phyloP scores from a whole-genome alignment of 2,329 filamentous ascomycete species.

The Chrysoporthe puriensis region DNA sequence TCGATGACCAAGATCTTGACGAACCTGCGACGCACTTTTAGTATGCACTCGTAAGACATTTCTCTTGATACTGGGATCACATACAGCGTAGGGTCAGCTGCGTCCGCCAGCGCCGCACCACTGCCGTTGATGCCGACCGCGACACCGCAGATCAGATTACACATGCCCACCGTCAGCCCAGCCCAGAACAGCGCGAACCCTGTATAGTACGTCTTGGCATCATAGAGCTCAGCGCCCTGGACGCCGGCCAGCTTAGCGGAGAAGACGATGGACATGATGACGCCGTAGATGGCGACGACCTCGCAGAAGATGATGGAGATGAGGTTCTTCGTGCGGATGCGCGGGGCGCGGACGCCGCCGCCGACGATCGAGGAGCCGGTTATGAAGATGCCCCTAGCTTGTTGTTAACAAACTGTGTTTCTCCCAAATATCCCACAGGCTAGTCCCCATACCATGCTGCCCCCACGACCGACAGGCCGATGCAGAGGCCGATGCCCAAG shows the following conservation, averaged over 20 bases:
- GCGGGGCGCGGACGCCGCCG: slow-evolving; percentile 92
- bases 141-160: slow-evolving; percentile 94
- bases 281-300: slow-evolving; percentile 98
- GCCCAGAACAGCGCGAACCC: slow-evolving; percentile 97
- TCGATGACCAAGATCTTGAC: slow-evolving; percentile 99
- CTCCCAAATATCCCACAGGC: background rate
- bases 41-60: slow-evolving; percentile 12
- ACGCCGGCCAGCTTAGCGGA: slow-evolving; percentile 80
- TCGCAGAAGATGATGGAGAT: slow-evolving; percentile 99
- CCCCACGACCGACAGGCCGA: slow-evolving; percentile 93
- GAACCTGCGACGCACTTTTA: slow-evolving; percentile 63
- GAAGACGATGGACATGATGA: slow-evolving; percentile 99
- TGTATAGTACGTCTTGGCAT: slow-evolving; percentile 84
- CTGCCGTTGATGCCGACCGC: slow-evolving; percentile 98
- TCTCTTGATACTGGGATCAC: slow-evolving; percentile 40
- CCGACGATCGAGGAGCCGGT: slow-evolving; percentile 97
- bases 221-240: slow-evolving; percentile 66
- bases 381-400: slow-evolving; percentile 91
- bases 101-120: slow-evolving; percentile 93
- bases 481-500: slow-evolving; percentile 89
- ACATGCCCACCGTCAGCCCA: slow-evolving; percentile 90
- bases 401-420: background rate
- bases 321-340: slow-evolving; percentile 98
- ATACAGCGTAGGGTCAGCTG: slow-evolving; percentile 86
- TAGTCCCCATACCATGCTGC: slow-evolving; percentile 79